Conservation (phyloP, 352 stramenopile genomes). For the Pythium vanterpoolii region DNA sequence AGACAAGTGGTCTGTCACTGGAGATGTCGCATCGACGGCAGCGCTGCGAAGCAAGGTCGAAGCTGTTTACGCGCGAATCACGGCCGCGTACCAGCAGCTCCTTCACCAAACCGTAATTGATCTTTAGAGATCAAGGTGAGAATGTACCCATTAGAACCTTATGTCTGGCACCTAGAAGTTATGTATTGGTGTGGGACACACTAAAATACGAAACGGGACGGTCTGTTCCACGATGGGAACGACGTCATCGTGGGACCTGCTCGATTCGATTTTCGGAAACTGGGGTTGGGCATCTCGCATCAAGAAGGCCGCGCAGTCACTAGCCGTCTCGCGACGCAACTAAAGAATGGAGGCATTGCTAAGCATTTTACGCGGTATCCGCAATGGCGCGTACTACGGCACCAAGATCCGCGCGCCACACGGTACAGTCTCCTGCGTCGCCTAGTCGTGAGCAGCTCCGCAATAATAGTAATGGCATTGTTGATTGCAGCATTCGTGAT, state of each 20-base stretch:
- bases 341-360: conserved; percentile 46
- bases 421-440: conserved; percentile 34
- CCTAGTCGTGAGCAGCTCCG: background rate
- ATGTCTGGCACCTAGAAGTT: conserved; percentile 5
- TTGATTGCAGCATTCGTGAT: conserved; percentile 76
- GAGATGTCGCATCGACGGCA: background rate
- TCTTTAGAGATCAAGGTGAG: background rate
- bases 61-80: conserved; percentile 42
- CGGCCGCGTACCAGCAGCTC: conserved; percentile 46
- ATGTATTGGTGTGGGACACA: conserved; percentile 7
- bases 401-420: conserved; percentile 88
- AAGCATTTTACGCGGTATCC: conserved; percentile 74
- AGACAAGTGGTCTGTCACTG: conserved; percentile 49
- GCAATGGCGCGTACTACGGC: conserved; percentile 88
- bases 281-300: too few relatives aligned
- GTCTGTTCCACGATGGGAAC: background rate
- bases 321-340: background rate
- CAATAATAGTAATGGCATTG: conserved; percentile 5
- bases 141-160: background rate
- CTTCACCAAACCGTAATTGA: background rate
- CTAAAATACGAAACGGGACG: background rate
- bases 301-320: too few relatives aligned
- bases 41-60: conserved; percentile 29
- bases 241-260: background rate
- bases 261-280: background rate